Base-by-base conservation (phyloP, 441 rosid genomes). In the Dalechampia spathulata region DNA sequence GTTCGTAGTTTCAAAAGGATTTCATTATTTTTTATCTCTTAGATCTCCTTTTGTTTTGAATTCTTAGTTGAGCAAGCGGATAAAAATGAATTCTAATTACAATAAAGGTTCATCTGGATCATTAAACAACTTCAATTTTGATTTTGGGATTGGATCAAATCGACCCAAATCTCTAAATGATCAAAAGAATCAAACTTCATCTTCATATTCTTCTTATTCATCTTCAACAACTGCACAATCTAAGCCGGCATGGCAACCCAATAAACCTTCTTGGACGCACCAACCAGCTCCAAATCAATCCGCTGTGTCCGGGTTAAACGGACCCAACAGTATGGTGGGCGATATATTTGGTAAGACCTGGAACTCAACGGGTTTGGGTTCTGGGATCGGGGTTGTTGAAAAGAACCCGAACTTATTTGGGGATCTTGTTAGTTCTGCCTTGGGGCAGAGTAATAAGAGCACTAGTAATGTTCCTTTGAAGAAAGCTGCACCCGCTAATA, bases 291-390 rank as follows among this genome's bases (percentile, higher is more conserved):
- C 82, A 8, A 55, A 62, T 51, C 90, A 71, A 60, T 38, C 78
- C n/a, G n/a, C n/a, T n/a, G n/a, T n/a, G n/a, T n/a, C n/a, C 1
- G 87, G 68, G 51, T 26, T 83, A 1, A 70, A 57, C 23, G 85
- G 83, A 14, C 91, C 90, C 32, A 58, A 67, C 61, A 81, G 95
- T 3, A 88, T 88, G 96, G 90, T 74, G 20, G 98, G 96, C 0
- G 98, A 91, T 73, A 92, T 92, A 47, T 80, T 52, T 46, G 98
- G 98, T 21, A 92, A 81, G 80, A 86, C 78, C 56, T 92, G 96
- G 99, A 49, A 67, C 7, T 73, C 96, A n/a, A 42, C 81, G 16
- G 66, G 73, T 23, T 67, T 90, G 0, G 68, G 69, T 41, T 66
- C 78, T 28, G 84, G 87, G 54, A 65, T 82, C 36, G 96, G 94